A percentile compares a stretch with the other conserved stretches of the same genome.
Conservation (phyloP, 176 grass and related monocot species). For the Saccharum officinarum region DNA sequence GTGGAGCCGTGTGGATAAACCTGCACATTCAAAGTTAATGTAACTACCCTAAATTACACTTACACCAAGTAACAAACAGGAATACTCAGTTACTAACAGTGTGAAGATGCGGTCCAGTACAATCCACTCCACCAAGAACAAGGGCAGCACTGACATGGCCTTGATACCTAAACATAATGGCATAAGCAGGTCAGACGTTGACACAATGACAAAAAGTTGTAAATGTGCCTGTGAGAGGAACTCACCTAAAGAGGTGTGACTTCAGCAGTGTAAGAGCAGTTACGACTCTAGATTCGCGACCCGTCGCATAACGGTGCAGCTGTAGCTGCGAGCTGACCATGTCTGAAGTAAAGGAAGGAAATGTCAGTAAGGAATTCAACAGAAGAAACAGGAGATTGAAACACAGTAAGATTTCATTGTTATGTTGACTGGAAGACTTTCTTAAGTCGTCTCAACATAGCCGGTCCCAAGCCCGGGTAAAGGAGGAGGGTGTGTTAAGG, state of each 20-base stretch:
- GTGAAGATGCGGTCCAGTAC: slow-evolving; percentile 89
- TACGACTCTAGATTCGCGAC: slow-evolving; percentile 89
- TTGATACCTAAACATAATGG: slow-evolving; percentile 60
- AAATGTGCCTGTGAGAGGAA: not conserved
- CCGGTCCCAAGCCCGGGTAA: no score
- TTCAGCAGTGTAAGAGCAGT: slow-evolving; percentile 89
- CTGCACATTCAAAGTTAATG: slow-evolving; percentile 41
- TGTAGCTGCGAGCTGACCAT: slow-evolving; percentile 98
- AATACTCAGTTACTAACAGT: slow-evolving; percentile 57
- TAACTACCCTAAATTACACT: not conserved
- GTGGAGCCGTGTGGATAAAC: slow-evolving; percentile 96
- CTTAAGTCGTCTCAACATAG: no score
- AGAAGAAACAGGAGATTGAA: not conserved
- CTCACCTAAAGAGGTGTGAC: slow-evolving; percentile 86
- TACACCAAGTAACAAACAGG: not conserved
- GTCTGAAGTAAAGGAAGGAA: slow-evolving; percentile 47
- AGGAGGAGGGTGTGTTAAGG: no score
- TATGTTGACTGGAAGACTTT: no score
- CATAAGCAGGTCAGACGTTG: not conserved
- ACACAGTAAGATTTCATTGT: not conserved
- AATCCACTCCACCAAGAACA: slow-evolving; percentile 88
- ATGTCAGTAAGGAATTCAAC: slow-evolving; percentile 14
- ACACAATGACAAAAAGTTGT: not conserved
- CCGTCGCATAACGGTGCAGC: slow-evolving; percentile 92
- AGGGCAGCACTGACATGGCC: slow-evolving; percentile 89